Evolutionary conservation across 192 early-diverging fungal genomes (phyloP), one percentile per base, ranked within the genome.

Genomic region (Backusella luteola): DNA sequence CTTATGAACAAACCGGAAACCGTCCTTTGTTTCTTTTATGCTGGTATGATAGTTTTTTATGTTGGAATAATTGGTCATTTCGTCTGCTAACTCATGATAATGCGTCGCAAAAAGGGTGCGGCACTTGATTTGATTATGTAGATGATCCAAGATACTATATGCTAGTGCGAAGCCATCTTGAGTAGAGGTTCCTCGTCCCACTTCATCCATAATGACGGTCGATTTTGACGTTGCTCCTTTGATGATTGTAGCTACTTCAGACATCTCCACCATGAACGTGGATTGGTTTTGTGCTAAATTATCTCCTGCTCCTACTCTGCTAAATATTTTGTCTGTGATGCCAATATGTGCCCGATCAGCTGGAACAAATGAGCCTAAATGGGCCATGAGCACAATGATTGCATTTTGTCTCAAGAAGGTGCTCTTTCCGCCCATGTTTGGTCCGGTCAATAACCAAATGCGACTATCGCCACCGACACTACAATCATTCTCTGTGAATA

Each of bases 361-460:
- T 6, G 95, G 96, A 0, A 97, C 92, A 76, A 90, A 93, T 26
- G 85, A 85, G 19, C 95, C 96, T 34, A 96, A 92, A 67, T 98
- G 96, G 0, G 96, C 94, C 92, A 98, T 88, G 26, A 98, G 86
- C 2, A 80, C 84, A 34, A 95, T 78, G 7, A 96, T 85, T 1
- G 92, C 92, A 53, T 95, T 89, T 78, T 95, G 95, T 0, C 91
- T 86, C 38, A 98, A 72, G 77, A 95, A 97, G 4, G 95, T 96
- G 19, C 92, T 91, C 77, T 97, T 96, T 39, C 96, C 96, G n/a
- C 92, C 92, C 96, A 96, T 97, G 76, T 98, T 98, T 3, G 97
- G 94, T 0, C 97, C 96, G 8, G 93, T 95, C 4, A 97, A 88
- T 14, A 96, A 80, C 44, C 94, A 97, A 85, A 23, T 87, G 86